These are phyloP conservation scores for Lyophyllum decastes DNA, from an alignment of 768 basidiomycete genomes.

Conservation along the genomic window DNA sequence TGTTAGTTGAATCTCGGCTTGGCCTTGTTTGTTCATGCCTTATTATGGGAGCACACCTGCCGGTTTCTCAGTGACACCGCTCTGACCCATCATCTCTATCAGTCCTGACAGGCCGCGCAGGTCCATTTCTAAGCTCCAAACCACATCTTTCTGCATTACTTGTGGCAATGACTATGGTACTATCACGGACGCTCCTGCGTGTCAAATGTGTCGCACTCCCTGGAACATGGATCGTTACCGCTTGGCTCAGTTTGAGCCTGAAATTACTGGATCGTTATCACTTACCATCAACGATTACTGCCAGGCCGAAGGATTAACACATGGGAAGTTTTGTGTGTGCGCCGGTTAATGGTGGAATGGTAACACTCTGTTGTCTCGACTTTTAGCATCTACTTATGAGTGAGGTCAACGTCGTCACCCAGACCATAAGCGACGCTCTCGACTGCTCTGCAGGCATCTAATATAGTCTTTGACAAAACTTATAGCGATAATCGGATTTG, in stretches of 20 bases:
- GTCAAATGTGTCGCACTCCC: background rate
- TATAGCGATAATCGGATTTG: background rate
- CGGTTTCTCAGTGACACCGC: background rate
- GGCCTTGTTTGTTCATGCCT: constrained; percentile 11
- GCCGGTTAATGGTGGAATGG: background rate
- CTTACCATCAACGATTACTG: background rate
- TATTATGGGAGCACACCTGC: background rate
- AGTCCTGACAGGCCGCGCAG: background rate
- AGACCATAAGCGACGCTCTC: too few species aligned
- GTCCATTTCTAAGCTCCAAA: background rate
- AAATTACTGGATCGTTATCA: constrained; percentile 1
- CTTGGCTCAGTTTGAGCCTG: background rate
- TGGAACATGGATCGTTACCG: constrained; percentile 2
- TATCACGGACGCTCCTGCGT: background rate
- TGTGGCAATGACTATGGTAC: background rate
- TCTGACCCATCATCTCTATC: constrained; percentile 1
- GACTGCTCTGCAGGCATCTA: too few species aligned
- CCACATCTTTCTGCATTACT: background rate
- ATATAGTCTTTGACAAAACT: too few species aligned
- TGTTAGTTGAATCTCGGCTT: constrained; percentile 9
- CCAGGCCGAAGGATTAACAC: background rate
- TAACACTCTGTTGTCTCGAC: background rate
- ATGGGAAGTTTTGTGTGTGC: too few species aligned
- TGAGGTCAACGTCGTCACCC: too few species aligned
- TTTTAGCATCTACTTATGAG: background rate